Conservation (phyloP, 164 flowering plant species). For the Aristolochia californica region DNA sequence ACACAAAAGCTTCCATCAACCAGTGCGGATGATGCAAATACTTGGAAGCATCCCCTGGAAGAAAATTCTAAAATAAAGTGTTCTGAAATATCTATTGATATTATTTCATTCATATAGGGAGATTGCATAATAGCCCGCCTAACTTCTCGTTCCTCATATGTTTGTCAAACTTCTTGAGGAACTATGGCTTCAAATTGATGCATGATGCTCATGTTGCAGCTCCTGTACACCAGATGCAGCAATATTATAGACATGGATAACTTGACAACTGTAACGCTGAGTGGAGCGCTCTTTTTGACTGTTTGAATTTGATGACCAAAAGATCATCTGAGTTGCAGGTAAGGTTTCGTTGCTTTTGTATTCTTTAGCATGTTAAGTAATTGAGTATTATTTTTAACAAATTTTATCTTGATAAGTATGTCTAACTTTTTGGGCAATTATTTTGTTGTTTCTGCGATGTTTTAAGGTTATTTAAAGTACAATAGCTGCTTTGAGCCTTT, state of each 20-base stretch:
- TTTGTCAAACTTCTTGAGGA: background rate
- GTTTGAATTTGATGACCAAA: slow-evolving; percentile 67
- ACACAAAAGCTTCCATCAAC: no score
- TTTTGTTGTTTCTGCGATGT: no score
- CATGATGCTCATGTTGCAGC: slow-evolving; percentile 40
- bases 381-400: no score
- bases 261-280: slow-evolving; percentile 69
- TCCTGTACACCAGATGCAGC: slow-evolving; percentile 94
- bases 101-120: background rate
- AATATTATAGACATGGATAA: slow-evolving; percentile 70
- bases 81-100: background rate
- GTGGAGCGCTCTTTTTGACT: slow-evolving; percentile 66
- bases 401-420: no score
- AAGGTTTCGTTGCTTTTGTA: slow-evolving; percentile 1
- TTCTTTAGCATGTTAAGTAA: no score
- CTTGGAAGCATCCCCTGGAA: no score
- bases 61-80: no score
- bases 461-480: no score
- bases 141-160: background rate
- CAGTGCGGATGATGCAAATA: no score
- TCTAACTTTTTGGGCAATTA: no score
- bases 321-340: slow-evolving; percentile 61
- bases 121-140: background rate
- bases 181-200: slow-evolving; percentile 6
- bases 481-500: no score